These are phyloP conservation scores for Stentor roeselii DNA, from an alignment of 73 alveolate genomes.

Conservation along the genomic window DNA sequence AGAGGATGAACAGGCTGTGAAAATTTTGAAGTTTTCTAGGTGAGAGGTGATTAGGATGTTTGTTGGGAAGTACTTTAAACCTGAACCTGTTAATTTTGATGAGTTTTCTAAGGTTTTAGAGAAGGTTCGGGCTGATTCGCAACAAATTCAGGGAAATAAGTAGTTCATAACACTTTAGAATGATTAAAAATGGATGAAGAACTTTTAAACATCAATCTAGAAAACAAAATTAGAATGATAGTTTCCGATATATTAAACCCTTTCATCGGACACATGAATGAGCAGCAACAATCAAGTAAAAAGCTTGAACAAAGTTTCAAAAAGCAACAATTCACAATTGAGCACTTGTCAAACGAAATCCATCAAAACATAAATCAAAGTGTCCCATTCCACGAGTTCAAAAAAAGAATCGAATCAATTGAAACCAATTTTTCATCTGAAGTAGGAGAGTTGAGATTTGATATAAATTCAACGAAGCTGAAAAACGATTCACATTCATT, in stretches of 20 bases:
- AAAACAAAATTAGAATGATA: background rate
- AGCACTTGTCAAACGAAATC: background rate
- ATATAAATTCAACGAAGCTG: background rate
- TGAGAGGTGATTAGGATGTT: background rate
- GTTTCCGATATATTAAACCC: conserved; percentile 3
- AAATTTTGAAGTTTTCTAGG: conserved; percentile 11
- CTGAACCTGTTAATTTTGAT: background rate
- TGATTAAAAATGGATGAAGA: too few relatives aligned
- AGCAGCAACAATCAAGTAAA: background rate
- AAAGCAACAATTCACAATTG: too few relatives aligned
- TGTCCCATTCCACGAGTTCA: background rate
- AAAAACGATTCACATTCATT: background rate
- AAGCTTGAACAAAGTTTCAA: background rate
- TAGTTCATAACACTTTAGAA: too few relatives aligned
- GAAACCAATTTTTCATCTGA: background rate
- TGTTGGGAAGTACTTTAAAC: background rate
- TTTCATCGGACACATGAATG: background rate
- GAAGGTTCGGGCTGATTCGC: too few relatives aligned
- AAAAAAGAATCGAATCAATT: background rate
- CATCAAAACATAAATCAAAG: too few relatives aligned
- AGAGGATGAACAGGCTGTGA: background rate
- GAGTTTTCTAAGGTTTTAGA: background rate
- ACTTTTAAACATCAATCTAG: too few relatives aligned
- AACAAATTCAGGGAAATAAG: too few relatives aligned
- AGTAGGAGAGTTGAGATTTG: background rate